phyloP scores from a whole-genome alignment of 208 protist species.

The Trypanosoma boissoni region DNA sequence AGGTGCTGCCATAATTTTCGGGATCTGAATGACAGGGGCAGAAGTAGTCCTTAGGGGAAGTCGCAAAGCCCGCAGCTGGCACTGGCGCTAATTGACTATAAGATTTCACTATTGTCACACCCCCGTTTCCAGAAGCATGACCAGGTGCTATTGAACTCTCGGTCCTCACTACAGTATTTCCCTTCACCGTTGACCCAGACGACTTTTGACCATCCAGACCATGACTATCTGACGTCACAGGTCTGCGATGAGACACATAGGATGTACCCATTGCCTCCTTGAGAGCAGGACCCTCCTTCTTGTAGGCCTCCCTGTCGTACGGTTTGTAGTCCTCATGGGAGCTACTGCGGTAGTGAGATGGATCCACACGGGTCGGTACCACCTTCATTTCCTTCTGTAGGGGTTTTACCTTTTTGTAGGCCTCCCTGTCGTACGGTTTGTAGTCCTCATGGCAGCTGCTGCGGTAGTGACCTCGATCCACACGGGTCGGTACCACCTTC shows the following conservation, averaged over 20 bases:
- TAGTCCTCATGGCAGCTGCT: slow-evolving; percentile 21
- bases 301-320: slow-evolving; percentile 11
- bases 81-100: background rate
- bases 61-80: background rate
- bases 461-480: slow-evolving; percentile 33
- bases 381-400: background rate
- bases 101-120: background rate
- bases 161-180: too few species aligned
- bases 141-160: too few species aligned
- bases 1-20: slow-evolving; percentile 23
- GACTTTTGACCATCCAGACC: background rate
- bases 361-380: slow-evolving; percentile 11
- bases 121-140: background rate
- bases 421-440: slow-evolving; percentile 15
- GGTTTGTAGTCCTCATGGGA: slow-evolving; percentile 26
- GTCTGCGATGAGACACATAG: slow-evolving; percentile 2
- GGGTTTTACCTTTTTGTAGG: slow-evolving; percentile 4
- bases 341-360: slow-evolving; percentile 21
- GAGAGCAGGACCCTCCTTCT: slow-evolving; percentile 14
- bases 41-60: slow-evolving; percentile 1
- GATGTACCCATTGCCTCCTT: slow-evolving; percentile 5
- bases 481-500: background rate
- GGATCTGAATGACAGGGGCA: slow-evolving; percentile 32
- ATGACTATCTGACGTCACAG: background rate
- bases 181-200: too few species aligned